Base-by-base conservation (phyloP, 495 filamentous ascomycete genomes). In the Aspergillus biplanus region DNA sequence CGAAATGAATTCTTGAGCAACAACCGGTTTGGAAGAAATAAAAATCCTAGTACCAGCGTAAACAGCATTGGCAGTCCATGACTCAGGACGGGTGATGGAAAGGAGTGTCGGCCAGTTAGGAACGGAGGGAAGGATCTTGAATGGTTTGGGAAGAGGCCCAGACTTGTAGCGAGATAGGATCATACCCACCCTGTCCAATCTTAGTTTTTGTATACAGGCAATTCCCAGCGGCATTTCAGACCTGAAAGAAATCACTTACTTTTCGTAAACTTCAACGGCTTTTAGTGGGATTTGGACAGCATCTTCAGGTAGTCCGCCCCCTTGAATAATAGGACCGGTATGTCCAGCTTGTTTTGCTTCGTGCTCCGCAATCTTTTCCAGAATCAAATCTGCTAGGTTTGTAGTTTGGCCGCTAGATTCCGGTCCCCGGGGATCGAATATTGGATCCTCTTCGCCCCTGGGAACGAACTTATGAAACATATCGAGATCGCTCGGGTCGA, bases 111-210 rank as follows among this genome's bases (percentile, higher is more conserved):
- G 90, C 91, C 92, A 97, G 67, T 92, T 87, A 3, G 92, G 92
- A 8, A 98, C 85, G 4, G 92, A 90, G 0, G 96, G 95, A 34
- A 99, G 84, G 62, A 98, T 91, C 76, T 98, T 98, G 85, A 99
- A 96, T 1, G 93, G 94, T 75, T 98, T 98, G 12, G 95, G 96
- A 31, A 98, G 84, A 65, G 92, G 92, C 21, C 95, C 95, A 9
- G 92, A 95, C 72, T 96, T 97, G 77, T 97, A 97, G 55, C 94
- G 86, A 8, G 92, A 93, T 46, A 98, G 85, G 54, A 98, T 87
- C 67, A 92, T 82, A 55, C 92, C 94, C 65, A 97, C 89, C 76
- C 90, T 93, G 59, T 4, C 56, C 34, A 21, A 31, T 15, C 50
- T 75, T 68, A 76, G 67, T 55, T 59, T 37, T 48, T 13, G 55